Conservation (phyloP, 169 alveolate genomes). For the Fabrea salina region DNA sequence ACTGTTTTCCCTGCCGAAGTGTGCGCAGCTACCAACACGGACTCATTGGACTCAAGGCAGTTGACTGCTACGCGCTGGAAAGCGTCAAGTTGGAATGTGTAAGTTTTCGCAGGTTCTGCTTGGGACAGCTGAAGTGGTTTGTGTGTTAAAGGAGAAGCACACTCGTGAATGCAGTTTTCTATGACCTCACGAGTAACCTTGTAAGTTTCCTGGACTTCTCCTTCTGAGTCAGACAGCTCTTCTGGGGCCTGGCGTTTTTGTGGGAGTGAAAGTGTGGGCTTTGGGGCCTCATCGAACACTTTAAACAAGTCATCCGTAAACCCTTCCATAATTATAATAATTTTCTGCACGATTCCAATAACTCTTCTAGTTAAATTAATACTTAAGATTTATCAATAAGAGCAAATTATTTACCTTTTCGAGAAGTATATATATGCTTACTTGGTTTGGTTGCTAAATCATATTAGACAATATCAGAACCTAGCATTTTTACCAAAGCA, state of each 20-base stretch:
- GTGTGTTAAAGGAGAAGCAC: constrained; percentile 46
- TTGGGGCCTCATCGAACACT: constrained; percentile 26
- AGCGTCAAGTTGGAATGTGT: constrained; percentile 92
- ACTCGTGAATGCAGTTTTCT: constrained; percentile 60
- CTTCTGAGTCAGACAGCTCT: not conserved
- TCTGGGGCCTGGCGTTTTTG: constrained; percentile 4
- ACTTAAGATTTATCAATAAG: too few species aligned
- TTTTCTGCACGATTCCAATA: too few species aligned
- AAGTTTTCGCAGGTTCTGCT: constrained; percentile 85
- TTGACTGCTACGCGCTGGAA: constrained; percentile 94
- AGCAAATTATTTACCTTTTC: too few species aligned
- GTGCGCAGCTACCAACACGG: constrained; percentile 99
- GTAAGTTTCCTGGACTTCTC: constrained; percentile 29
- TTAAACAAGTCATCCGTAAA: constrained; percentile 29
- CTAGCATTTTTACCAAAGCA: too few species aligned
- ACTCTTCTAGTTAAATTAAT: too few species aligned
- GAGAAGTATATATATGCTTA: too few species aligned
- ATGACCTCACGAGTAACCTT: constrained; percentile 36
- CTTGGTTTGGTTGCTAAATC: too few species aligned
- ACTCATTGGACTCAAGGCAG: constrained; percentile 93
- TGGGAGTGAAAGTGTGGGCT: not conserved
- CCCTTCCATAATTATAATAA: too few species aligned
- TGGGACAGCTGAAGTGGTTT: constrained; percentile 32
- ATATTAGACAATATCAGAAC: too few species aligned
- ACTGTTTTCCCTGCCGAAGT: constrained; percentile 99